Base-by-base conservation (phyloP, 768 basidiomycete genomes). In the Clitopilus hobsonii region DNA sequence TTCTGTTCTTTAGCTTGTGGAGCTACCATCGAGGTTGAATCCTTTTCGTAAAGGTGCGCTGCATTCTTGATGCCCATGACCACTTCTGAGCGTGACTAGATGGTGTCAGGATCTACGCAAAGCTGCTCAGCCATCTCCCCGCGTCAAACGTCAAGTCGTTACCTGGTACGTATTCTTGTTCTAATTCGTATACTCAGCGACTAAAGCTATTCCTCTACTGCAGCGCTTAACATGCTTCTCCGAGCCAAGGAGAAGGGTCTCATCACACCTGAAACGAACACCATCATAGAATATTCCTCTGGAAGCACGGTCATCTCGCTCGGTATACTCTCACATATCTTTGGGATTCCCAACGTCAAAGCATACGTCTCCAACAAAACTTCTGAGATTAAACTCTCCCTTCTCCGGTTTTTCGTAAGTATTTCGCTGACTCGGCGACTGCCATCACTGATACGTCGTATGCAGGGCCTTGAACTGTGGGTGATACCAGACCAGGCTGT, bases 341-440 rank as follows among this genome's bases (percentile, higher is more conserved):
- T 64, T 29, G 63, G 63, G 24, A 61, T 65, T 49, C 54, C 52
- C 11, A 58, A 61, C 23, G 61, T 60, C 16, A 63, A 60, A 47
- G 64, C 64, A 2, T 63, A 62, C 38, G 54, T 65, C 11, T 65
- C 64, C 2, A 65, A 65, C 56, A 65, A 65, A 49, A 65, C 64
- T 13, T 56, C 56, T 11, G 51, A 61, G 27, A 51, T 53, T 23
- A 65, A 65, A 53, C 56, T 65, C 3, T 54, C 63, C 29, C 56
- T 65, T 16, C 51, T 65, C 24, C 56, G 62, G 27, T 65, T 65
- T 52, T 65, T 65, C 41, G 64, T 65, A 51, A 47, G 64, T 58
- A 14, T 20, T 14, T n/a, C 5, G 6, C 51, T 14, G 6, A 32
- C 3, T 36, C 2, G 5, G 4, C 16, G 13, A 8, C 10, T 41